These are phyloP conservation scores for Erodium texanum DNA, from an alignment of 441 rosid genomes.

Conservation along the genomic window DNA sequence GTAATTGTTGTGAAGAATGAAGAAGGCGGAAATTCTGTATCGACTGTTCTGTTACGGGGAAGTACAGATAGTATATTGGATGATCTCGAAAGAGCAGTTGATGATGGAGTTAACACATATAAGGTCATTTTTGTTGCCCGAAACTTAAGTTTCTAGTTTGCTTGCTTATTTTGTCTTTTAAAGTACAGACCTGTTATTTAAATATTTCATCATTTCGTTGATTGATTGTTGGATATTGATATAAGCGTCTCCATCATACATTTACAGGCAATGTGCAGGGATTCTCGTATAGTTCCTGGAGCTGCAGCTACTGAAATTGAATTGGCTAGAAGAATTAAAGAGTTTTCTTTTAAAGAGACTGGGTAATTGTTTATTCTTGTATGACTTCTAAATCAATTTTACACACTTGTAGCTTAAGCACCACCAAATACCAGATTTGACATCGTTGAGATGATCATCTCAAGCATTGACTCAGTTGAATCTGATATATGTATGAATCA, in stretches of 20 bases:
- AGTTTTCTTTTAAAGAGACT: slow-evolving; percentile 83
- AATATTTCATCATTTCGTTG: background rate
- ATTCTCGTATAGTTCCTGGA: slow-evolving; percentile 87
- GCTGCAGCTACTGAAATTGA: slow-evolving; percentile 99
- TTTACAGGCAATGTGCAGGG: slow-evolving; percentile 94
- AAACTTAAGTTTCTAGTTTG: background rate
- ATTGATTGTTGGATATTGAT: slow-evolving; percentile 4
- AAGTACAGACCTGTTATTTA: background rate
- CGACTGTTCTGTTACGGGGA: slow-evolving; percentile 90
- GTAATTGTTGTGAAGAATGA: slow-evolving; percentile 85
- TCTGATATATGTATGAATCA: background rate
- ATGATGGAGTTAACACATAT: slow-evolving; percentile 98
- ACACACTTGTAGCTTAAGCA: background rate
- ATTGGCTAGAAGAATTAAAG: slow-evolving; percentile 90
- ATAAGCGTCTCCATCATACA: background rate
- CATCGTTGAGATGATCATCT: background rate
- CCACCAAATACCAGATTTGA: background rate
- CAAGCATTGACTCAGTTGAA: background rate
- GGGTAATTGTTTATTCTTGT: slow-evolving; percentile 43
- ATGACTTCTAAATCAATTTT: background rate
- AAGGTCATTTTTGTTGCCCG: slow-evolving; percentile 41
- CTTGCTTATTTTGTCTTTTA: background rate
- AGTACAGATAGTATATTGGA: slow-evolving; percentile 97
- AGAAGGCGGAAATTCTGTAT: slow-evolving; percentile 84
- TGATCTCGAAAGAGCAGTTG: slow-evolving; percentile 99